Conservation (phyloP, 768 basidiomycete genomes). For the Ephemerocybe angulata region DNA sequence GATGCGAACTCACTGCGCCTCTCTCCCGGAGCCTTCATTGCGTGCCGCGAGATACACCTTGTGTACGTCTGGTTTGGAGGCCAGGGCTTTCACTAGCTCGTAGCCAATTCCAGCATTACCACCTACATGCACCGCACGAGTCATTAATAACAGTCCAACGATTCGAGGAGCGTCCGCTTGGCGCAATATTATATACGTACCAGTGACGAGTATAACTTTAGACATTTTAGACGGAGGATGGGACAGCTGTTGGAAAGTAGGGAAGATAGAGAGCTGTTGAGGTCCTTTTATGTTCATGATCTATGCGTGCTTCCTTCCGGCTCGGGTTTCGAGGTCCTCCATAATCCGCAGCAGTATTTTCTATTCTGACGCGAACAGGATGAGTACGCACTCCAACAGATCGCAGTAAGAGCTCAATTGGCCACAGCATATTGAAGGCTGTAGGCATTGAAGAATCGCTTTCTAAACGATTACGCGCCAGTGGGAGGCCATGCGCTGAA, state of each 20-base stretch:
- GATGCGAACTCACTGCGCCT: constrained; percentile 32
- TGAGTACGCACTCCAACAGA: no score
- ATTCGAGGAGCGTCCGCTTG: neutral
- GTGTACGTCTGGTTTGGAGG: constrained; percentile 33
- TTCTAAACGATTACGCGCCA: no score
- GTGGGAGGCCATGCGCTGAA: no score
- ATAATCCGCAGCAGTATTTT: no score
- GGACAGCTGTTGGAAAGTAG: neutral
- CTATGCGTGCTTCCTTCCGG: no score
- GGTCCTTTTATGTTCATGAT: no score
- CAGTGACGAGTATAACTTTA: constrained; percentile 40
- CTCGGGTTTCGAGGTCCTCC: no score
- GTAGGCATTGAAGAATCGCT: no score
- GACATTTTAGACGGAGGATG: neutral
- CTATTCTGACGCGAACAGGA: no score
- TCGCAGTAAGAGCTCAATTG: no score
- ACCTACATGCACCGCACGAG: constrained; percentile 21
- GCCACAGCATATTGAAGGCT: no score
- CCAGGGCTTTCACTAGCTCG: constrained; percentile 40
- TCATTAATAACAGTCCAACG: neutral
- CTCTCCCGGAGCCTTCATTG: constrained; percentile 34
- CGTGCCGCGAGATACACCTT: constrained; percentile 41
- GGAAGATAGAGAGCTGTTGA: no score
- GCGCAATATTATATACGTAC: constrained; percentile 15
- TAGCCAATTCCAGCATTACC: constrained; percentile 45